These are phyloP conservation scores for Paracamarosporium sp. DNA, from an alignment of 2,329 filamentous ascomycete species.

Conservation along the genomic window DNA sequence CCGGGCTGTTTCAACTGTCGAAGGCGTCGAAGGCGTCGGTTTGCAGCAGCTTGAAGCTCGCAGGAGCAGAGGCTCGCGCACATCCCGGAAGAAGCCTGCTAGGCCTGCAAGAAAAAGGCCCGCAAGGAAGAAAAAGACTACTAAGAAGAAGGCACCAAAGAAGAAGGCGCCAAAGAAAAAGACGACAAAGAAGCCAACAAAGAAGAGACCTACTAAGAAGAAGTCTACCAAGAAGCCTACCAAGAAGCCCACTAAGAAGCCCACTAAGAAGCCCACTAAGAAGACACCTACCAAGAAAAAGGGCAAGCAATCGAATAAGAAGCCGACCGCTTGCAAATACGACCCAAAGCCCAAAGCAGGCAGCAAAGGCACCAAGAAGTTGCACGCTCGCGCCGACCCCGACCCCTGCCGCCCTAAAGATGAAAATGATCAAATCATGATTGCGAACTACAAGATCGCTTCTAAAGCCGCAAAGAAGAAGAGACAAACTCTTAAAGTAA, in stretches of 20 bases:
- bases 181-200: not conserved
- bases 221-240: not conserved
- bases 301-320: not conserved
- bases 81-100: not conserved
- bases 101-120: not conserved
- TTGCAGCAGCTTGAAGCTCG: constrained; percentile 1
- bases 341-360: constrained; percentile 1
- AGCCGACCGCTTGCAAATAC: not conserved
- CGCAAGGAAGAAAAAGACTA: not conserved
- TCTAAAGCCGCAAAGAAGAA: constrained; percentile 1
- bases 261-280: not conserved
- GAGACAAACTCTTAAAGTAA: not conserved
- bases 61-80: not conserved
- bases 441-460: constrained; percentile 6
- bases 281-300: not conserved
- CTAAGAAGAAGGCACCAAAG: not conserved
- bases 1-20: not conserved
- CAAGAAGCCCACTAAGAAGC: not conserved
- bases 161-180: not conserved
- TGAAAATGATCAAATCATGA: constrained; percentile 3
- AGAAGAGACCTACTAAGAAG: constrained; percentile 2
- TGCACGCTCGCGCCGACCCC: not conserved
- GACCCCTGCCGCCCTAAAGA: not conserved
- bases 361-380: not conserved
- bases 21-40: not conserved